phyloP scores from a whole-genome alignment of 2,329 filamentous ascomycete genomes.

The Coniochaeta prunicola region DNA sequence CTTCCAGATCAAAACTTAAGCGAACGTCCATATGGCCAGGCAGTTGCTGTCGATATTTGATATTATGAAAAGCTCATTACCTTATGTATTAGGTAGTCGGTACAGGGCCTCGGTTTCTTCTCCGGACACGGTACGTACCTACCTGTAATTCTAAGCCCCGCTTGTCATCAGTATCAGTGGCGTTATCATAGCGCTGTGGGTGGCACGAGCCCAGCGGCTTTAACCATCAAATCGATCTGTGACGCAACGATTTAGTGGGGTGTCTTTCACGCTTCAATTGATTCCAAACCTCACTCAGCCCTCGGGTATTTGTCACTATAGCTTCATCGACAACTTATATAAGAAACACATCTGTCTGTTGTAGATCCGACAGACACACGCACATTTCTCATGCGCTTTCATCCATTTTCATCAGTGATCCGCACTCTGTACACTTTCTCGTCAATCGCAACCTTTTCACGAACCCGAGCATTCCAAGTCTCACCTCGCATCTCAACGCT shows the following conservation, averaged over 20 bases:
- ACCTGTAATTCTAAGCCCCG: no score
- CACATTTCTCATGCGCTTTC: slow-evolving; percentile 30
- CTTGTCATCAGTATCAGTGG: neutral
- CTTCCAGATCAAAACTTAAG: no score
- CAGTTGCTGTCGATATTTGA: no score
- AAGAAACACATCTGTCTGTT: neutral
- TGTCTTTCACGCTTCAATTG: neutral
- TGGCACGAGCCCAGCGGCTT: neutral
- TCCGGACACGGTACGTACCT: neutral
- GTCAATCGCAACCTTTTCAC: slow-evolving; percentile 34
- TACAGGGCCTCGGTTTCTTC: neutral
- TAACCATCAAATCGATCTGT: neutral
- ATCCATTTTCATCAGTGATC: slow-evolving; percentile 37
- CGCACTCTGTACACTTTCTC: slow-evolving; percentile 38
- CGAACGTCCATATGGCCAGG: no score
- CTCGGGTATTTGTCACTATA: neutral
- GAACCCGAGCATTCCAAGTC: slow-evolving; percentile 11
- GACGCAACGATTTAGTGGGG: slow-evolving; percentile 6
- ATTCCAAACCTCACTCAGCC: slow-evolving; percentile 1
- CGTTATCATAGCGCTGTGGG: neutral
- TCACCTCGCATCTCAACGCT: slow-evolving; percentile 19
- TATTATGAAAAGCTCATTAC: no score
- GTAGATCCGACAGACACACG: neutral
- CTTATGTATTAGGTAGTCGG: neutral
- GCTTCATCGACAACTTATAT: neutral